Evolutionary conservation across 148 eudicot genomes (phyloP).

Genomic region (Heliosperma pusillum): DNA sequence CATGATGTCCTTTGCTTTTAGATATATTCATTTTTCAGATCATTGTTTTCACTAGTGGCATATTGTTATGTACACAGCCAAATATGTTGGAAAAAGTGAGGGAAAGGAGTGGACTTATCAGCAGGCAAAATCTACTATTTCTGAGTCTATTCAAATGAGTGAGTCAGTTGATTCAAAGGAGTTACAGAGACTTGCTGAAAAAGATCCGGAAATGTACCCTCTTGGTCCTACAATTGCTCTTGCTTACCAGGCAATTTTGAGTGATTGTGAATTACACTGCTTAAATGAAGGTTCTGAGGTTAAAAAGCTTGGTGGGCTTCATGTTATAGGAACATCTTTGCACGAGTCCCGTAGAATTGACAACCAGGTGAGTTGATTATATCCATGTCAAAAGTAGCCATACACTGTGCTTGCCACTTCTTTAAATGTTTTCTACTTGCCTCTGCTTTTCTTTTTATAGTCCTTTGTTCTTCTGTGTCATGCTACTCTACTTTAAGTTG

Average conservation of each 20-base stretch:
- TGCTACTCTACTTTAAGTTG: background rate
- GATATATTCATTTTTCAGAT: conserved; percentile 18
- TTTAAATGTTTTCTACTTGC: background rate
- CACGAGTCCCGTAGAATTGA: conserved; percentile 98
- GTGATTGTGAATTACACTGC: conserved; percentile 85
- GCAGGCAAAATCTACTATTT: conserved; percentile 66
- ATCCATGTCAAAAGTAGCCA: background rate
- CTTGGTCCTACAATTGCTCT: conserved; percentile 86
- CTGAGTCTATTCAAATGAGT: conserved; percentile 72
- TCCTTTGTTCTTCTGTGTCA: background rate
- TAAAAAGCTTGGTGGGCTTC: conserved; percentile 96
- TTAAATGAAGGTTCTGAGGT: conserved; percentile 84
- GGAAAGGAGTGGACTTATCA: conserved; percentile 69
- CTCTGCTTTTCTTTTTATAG: background rate
- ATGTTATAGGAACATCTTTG: conserved; percentile 96
- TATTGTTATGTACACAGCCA: conserved; percentile 45
- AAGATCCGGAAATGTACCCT: conserved; percentile 79
- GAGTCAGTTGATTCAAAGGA: conserved; percentile 57
- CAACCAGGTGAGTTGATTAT: conserved; percentile 63
- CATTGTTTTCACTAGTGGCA: background rate
- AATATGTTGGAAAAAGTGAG: conserved; percentile 76
- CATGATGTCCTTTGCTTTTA: conserved; percentile 6
- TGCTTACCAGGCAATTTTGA: conserved; percentile 66
- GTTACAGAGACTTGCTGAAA: conserved; percentile 70
- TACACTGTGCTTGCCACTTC: background rate